phyloP scores from a whole-genome alignment of 768 basidiomycete species.

The Hypholoma sublateritium region DNA sequence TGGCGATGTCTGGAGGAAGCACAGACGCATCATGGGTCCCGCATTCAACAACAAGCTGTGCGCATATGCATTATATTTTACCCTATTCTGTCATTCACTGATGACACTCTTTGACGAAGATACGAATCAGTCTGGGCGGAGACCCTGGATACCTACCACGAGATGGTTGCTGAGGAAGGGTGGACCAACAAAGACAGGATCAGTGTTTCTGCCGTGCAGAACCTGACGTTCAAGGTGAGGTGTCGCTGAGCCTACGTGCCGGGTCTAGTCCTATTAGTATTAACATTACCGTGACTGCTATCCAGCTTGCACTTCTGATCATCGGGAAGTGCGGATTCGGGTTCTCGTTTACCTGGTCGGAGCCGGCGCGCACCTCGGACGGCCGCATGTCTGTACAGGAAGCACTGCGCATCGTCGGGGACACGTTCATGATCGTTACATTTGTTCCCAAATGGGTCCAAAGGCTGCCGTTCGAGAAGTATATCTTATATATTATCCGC shows the following conservation, averaged over 20 bases:
- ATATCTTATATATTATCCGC: not conserved
- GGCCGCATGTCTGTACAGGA: slow-evolving; percentile 34
- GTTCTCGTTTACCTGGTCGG: slow-evolving; percentile 39
- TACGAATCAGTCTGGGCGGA: slow-evolving; percentile 43
- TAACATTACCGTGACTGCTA: slow-evolving; percentile 10
- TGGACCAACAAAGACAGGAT: slow-evolving; percentile 30
- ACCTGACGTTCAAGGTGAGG: slow-evolving; percentile 35
- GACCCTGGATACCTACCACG: slow-evolving; percentile 32
- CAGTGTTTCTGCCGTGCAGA: slow-evolving; percentile 30
- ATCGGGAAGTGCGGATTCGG: slow-evolving; percentile 49
- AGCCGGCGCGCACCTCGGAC: slow-evolving; percentile 35
- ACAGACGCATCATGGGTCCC: slow-evolving; percentile 43
- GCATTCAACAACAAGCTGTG: slow-evolving; percentile 43
- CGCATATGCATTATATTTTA: slow-evolving; percentile 4
- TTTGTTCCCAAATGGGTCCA: slow-evolving; percentile 38
- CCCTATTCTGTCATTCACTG: slow-evolving; percentile 23
- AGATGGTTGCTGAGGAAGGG: slow-evolving; percentile 38
- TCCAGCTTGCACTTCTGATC: slow-evolving; percentile 40
- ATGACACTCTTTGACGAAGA: slow-evolving; percentile 14
- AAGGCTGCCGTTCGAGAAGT: slow-evolving; percentile 31
- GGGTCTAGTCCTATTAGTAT: not conserved
- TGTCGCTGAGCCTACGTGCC: not conserved
- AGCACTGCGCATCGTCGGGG: slow-evolving; percentile 28
- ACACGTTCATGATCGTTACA: slow-evolving; percentile 24
- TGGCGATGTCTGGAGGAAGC: slow-evolving; percentile 45